Evolutionary conservation across 345 rosid species (phyloP).

Genomic region (Dovyalis caffra): DNA sequence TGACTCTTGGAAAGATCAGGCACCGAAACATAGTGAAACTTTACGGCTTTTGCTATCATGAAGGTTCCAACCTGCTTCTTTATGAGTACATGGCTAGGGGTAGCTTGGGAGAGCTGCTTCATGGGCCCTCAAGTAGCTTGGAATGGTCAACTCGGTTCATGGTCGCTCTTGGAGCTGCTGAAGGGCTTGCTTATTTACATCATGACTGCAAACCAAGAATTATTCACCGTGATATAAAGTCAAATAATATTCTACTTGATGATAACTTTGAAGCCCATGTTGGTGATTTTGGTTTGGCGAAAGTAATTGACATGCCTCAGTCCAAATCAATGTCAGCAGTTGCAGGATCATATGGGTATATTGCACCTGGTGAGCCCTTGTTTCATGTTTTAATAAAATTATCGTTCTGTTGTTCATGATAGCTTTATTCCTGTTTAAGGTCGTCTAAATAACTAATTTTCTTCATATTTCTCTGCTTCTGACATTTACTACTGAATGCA

Average conservation of each 20-base stretch:
- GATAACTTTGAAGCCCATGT: slow-evolving; percentile 75
- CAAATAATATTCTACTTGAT: slow-evolving; percentile 76
- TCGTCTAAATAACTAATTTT: background rate
- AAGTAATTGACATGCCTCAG: slow-evolving; percentile 64
- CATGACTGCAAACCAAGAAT: slow-evolving; percentile 78
- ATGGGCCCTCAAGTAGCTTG: slow-evolving; percentile 37
- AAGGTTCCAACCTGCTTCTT: slow-evolving; percentile 66
- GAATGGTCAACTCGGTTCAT: slow-evolving; percentile 64
- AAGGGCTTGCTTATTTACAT: slow-evolving; percentile 78
- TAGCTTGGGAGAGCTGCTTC: slow-evolving; percentile 76
- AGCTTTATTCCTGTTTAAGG: background rate
- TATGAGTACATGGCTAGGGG: slow-evolving; percentile 80
- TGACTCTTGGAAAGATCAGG: slow-evolving; percentile 79
- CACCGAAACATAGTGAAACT: slow-evolving; percentile 84
- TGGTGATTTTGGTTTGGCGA: slow-evolving; percentile 84
- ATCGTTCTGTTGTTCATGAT: background rate
- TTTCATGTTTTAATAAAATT: slow-evolving; percentile 1
- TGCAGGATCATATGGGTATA: slow-evolving; percentile 91
- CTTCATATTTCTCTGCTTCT: background rate
- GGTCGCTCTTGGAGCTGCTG: slow-evolving; percentile 79
- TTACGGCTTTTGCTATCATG: slow-evolving; percentile 69
- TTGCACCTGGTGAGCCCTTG: slow-evolving; percentile 64
- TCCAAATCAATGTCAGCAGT: slow-evolving; percentile 86
- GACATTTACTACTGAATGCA: background rate
- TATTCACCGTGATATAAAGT: slow-evolving; percentile 78